These are phyloP conservation scores for Diplodia scrobiculata DNA, from an alignment of 2,329 filamentous ascomycete genomes.

Conservation along the genomic window DNA sequence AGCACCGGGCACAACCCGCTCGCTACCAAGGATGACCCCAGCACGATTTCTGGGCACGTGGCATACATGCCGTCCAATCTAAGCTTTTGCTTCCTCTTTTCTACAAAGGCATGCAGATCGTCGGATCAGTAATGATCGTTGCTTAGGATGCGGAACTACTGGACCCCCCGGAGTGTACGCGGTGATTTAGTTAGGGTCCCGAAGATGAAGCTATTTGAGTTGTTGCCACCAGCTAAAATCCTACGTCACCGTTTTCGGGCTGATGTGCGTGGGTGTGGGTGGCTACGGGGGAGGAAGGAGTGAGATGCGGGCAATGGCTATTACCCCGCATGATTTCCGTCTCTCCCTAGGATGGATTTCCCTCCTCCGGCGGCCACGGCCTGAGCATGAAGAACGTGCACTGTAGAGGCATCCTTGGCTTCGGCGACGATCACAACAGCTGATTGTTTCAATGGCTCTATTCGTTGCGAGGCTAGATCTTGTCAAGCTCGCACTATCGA, in stretches of 20 bases:
- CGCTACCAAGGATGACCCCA: background rate
- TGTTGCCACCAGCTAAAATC: background rate
- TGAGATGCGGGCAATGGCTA: background rate
- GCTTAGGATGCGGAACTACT: background rate
- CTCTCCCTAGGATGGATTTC: background rate
- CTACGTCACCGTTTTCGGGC: background rate
- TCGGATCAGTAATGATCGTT: background rate
- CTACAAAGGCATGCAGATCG: background rate
- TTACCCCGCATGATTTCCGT: background rate
- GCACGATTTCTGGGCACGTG: background rate
- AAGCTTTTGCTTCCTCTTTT: background rate
- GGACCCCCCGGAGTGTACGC: background rate
- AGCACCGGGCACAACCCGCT: background rate
- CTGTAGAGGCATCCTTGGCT: background rate
- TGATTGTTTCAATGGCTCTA: slow-evolving; percentile 12
- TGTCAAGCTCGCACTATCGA: slow-evolving; percentile 2
- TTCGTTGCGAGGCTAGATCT: slow-evolving; percentile 2
- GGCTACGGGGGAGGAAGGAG: background rate
- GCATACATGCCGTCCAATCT: background rate
- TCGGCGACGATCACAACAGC: background rate
- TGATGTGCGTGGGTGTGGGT: background rate
- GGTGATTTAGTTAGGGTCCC: background rate
- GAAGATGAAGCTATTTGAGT: background rate
- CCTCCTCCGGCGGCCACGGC: background rate
- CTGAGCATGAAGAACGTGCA: background rate